These are phyloP conservation scores for Scleroderma citrinum DNA, from an alignment of 768 basidiomycete species.

Conservation along the genomic window DNA sequence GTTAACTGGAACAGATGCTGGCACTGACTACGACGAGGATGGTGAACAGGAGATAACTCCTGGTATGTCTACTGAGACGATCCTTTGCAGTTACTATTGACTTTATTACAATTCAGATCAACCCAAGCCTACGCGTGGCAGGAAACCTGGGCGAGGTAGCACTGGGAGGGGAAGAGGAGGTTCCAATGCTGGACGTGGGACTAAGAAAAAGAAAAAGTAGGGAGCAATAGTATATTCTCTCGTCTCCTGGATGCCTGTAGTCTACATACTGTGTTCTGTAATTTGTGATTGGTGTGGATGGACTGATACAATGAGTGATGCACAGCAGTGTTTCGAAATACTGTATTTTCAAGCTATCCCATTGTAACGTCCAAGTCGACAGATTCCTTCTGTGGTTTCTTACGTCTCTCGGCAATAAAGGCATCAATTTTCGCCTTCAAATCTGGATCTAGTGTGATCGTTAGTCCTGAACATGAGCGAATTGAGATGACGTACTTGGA, in stretches of 20 bases:
- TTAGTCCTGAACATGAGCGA: conserved; percentile 4
- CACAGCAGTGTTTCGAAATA: not conserved
- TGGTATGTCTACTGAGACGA: conserved; percentile 35
- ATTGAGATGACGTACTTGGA: conserved; percentile 47
- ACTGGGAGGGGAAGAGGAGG: conserved; percentile 24
- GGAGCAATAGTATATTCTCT: not conserved
- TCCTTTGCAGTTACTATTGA: conserved; percentile 5
- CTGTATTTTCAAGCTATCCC: conserved; percentile 10
- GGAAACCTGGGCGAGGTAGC: conserved; percentile 23
- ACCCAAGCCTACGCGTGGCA: conserved; percentile 20
- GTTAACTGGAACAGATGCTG: conserved; percentile 64
- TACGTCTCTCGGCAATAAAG: conserved; percentile 57
- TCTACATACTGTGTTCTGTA: not conserved
- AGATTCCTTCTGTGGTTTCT: conserved; percentile 19
- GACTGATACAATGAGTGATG: not conserved
- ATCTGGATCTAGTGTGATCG: conserved; percentile 45
- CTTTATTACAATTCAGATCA: conserved; percentile 13
- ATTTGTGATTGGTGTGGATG: not conserved
- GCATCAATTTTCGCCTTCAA: conserved; percentile 70
- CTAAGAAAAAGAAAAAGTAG: conserved; percentile 31
- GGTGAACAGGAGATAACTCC: conserved; percentile 57
- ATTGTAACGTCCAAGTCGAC: conserved; percentile 28
- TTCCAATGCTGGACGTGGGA: conserved; percentile 15
- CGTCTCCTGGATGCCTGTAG: not conserved
- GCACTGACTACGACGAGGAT: conserved; percentile 70